phyloP scores from a whole-genome alignment of 768 basidiomycete species.

The Lyophyllum decastes region DNA sequence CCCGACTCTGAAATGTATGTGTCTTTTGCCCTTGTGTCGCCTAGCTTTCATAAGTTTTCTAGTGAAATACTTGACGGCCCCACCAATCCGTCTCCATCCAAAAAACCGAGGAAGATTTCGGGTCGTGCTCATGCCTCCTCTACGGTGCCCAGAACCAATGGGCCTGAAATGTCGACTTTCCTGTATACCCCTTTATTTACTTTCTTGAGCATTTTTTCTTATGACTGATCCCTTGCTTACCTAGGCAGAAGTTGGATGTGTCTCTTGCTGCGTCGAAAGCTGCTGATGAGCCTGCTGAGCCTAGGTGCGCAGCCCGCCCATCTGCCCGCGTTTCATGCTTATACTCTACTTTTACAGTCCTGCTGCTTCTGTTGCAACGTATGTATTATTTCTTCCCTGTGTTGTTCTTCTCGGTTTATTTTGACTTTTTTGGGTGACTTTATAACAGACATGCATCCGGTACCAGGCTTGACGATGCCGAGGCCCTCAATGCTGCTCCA shows the following conservation, averaged over 20 bases:
- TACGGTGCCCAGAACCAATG: neutral
- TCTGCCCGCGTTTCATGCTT: neutral
- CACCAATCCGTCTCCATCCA: neutral
- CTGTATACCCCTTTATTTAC: neutral
- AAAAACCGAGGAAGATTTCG: neutral
- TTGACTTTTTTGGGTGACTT: neutral
- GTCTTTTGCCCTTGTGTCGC: neutral
- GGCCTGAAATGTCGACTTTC: neutral
- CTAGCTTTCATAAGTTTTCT: neutral
- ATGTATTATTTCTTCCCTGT: too few species aligned
- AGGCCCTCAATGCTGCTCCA: neutral
- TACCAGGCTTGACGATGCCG: neutral
- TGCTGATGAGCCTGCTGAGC: neutral
- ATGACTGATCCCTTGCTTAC: neutral
- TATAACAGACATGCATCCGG: neutral
- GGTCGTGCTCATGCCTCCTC: neutral
- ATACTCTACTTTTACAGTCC: neutral
- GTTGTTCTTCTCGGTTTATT: neutral
- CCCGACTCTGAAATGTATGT: neutral
- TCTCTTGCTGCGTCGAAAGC: neutral
- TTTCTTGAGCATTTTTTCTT: neutral
- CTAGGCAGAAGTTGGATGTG: neutral
- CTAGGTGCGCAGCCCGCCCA: neutral
- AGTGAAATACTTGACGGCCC: neutral
- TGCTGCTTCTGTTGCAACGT: too few species aligned